A percentile compares a stretch with the other conserved stretches of the same genome.
Evolutionary conservation across 1,284 basidiomycete species (phyloP).

Genomic region (Neolentinus lepideus): DNA sequence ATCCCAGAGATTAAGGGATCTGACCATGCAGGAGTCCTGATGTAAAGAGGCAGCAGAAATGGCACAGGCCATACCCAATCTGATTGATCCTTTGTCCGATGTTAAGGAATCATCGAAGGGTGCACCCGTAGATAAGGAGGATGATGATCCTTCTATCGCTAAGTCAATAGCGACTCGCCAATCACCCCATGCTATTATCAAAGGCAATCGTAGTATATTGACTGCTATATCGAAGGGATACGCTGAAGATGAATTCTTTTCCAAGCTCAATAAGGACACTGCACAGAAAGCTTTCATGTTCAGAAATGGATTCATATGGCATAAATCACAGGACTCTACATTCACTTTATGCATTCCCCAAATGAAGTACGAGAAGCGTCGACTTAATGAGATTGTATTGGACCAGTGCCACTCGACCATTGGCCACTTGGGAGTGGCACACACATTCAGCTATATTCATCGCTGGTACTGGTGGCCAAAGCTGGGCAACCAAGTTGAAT

Average conservation of each 20-base stretch:
- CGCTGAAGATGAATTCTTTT: background rate
- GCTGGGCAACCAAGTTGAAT: background rate
- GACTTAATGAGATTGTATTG: slow-evolving; percentile 4
- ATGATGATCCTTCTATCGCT: background rate
- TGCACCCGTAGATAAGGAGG: background rate
- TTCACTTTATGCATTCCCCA: background rate
- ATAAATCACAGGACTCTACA: background rate
- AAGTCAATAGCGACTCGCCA: background rate
- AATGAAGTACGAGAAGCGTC: background rate
- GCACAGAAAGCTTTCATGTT: background rate
- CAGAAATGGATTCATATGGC: background rate
- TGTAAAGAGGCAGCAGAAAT: background rate
- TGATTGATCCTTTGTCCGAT: background rate
- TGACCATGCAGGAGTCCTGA: background rate
- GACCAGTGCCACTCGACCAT: slow-evolving; percentile 6
- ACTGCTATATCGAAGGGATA: background rate
- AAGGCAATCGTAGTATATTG: background rate
- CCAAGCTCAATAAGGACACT: background rate
- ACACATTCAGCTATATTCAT: slow-evolving; percentile 7
- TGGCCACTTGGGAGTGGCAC: slow-evolving; percentile 3
- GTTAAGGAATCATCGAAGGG: background rate
- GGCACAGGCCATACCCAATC: background rate
- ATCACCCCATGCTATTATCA: background rate
- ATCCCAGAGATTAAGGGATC: background rate
- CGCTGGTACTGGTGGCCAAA: slow-evolving; percentile 9